Conservation (phyloP, 2,329 filamentous ascomycete genomes). For the Botrytis elliptica region DNA sequence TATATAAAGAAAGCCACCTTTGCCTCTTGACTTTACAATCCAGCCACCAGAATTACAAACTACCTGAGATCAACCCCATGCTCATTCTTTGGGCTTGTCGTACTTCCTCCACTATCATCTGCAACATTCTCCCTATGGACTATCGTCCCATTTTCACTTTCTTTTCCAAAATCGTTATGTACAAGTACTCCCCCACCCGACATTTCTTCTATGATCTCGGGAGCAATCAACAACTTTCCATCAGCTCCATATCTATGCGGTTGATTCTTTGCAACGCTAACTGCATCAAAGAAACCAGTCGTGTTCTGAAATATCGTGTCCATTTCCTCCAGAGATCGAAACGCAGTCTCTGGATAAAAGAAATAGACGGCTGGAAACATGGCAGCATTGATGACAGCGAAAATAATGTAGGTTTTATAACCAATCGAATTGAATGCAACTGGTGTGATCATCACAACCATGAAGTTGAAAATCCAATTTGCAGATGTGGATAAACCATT, state of each 20-base stretch:
- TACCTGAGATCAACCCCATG: neutral
- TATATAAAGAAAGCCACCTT: neutral
- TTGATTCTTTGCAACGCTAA: conserved; percentile 2
- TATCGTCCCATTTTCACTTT: neutral
- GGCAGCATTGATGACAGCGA: conserved; percentile 48
- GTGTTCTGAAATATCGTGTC: conserved; percentile 10
- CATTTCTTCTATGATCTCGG: neutral
- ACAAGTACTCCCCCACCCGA: neutral
- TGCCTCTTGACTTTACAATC: neutral
- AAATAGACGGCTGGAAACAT: conserved; percentile 46
- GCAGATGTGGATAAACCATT: conserved; percentile 51
- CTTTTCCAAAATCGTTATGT: neutral
- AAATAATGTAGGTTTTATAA: conserved; percentile 58
- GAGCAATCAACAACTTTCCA: conserved; percentile 16
- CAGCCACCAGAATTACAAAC: neutral
- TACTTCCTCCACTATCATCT: neutral
- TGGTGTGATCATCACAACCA: conserved; percentile 39
- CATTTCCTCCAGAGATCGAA: conserved; percentile 17
- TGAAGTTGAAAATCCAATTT: conserved; percentile 54
- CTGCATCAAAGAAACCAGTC: conserved; percentile 1
- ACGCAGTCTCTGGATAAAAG: conserved; percentile 52
- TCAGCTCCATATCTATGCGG: conserved; percentile 3
- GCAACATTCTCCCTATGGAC: conserved; percentile 6
- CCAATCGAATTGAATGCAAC: conserved; percentile 49
- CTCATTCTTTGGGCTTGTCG: neutral